Percentiles rank a stretch among this genome's conserved stretches.
phyloP scores from a whole-genome alignment of 257 asterid genomes.

The Echites panduratus region DNA sequence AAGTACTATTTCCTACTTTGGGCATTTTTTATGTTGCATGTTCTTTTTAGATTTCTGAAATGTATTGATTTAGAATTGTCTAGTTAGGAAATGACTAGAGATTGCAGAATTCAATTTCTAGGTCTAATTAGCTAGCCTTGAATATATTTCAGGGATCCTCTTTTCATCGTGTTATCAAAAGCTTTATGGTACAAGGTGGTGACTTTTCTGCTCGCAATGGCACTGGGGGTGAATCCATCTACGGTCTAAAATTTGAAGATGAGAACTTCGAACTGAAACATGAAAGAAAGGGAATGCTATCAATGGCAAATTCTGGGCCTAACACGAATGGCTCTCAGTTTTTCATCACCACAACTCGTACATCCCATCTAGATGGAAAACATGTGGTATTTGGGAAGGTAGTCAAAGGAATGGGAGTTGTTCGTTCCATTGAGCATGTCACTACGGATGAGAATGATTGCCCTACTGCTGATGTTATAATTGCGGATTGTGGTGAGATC shows the following conservation, averaged over 20 bases:
- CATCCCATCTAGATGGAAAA: constrained; percentile 87
- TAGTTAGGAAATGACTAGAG: not conserved
- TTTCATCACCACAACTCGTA: constrained; percentile 85
- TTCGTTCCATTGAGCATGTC: constrained; percentile 78
- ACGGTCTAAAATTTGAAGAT: constrained; percentile 83
- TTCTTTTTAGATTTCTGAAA: not conserved
- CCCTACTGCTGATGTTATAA: constrained; percentile 55
- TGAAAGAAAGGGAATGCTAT: constrained; percentile 87
- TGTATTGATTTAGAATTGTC: not conserved
- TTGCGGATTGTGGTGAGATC: constrained; percentile 78
- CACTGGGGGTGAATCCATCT: constrained; percentile 90
- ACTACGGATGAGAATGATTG: constrained; percentile 54
- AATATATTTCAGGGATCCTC: constrained; percentile 49
- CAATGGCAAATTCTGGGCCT: constrained; percentile 94
- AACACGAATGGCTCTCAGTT: constrained; percentile 87
- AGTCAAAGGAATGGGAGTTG: constrained; percentile 91
- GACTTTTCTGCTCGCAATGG: constrained; percentile 92
- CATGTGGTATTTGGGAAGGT: constrained; percentile 91
- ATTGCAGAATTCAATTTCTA: not conserved
- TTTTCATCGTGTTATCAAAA: constrained; percentile 84
- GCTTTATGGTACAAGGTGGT: constrained; percentile 98
- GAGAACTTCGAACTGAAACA: constrained; percentile 81
- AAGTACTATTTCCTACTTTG: not conserved
- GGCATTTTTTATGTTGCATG: not conserved
- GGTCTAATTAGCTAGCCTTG: not conserved